These are phyloP conservation scores for Zygosaccharomyces pseudobailii DNA, from an alignment of 1,139 yeast species.

Conservation along the genomic window DNA sequence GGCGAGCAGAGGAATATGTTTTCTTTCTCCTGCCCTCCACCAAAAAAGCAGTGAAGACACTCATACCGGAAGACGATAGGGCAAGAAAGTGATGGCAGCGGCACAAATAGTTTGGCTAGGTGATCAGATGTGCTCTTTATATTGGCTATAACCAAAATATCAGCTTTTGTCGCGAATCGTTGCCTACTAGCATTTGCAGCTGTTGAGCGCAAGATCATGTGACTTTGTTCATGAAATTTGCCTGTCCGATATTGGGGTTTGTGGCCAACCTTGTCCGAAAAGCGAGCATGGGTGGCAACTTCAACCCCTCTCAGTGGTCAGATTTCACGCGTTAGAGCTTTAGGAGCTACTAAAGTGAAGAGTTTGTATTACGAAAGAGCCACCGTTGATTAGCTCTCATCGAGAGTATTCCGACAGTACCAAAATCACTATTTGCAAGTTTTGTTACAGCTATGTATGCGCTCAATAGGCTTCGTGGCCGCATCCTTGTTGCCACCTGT, in stretches of 20 bases:
- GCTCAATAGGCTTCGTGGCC: neutral
- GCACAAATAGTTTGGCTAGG: no score
- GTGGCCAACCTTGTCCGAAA: neutral
- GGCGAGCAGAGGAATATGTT: neutral
- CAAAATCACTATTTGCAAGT: neutral
- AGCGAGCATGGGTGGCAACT: neutral
- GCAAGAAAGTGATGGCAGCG: neutral
- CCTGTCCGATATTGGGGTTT: neutral
- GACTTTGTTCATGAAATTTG: neutral
- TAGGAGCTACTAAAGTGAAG: neutral
- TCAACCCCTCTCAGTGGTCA: no score
- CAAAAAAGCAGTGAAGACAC: neutral
- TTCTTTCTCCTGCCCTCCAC: neutral
- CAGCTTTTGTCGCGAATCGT: no score
- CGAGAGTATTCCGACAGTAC: neutral
- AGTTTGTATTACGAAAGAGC: neutral
- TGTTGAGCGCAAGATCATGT: neutral
- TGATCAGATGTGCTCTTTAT: no score
- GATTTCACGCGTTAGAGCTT: neutral
- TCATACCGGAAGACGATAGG: neutral
- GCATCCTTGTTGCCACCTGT: slow-evolving; percentile 2
- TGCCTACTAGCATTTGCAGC: no score
- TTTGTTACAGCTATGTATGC: neutral
- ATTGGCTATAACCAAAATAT: no score
- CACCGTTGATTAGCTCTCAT: neutral